phyloP scores from a whole-genome alignment of 768 basidiomycete genomes.

The Boletus sensibilis region DNA sequence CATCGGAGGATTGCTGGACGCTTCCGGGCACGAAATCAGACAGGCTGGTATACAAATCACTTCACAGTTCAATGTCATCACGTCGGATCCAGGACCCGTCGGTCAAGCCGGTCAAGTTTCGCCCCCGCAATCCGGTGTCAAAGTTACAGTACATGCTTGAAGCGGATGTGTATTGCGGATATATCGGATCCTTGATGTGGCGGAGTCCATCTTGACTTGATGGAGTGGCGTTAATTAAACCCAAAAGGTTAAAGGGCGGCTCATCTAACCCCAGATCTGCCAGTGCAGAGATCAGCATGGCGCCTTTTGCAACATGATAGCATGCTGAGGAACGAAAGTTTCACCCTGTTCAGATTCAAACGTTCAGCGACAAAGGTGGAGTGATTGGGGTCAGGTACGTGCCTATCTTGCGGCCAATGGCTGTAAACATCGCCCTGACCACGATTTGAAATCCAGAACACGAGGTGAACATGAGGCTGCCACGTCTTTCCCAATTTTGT shows the following conservation, averaged over 20 bases:
- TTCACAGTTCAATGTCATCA: background rate
- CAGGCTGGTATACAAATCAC: background rate
- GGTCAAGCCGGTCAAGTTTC: background rate
- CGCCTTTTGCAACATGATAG: background rate
- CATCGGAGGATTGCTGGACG: background rate
- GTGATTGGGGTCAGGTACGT: background rate
- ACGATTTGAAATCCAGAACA: too few species aligned
- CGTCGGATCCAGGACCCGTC: background rate
- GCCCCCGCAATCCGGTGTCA: background rate
- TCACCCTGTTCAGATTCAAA: background rate
- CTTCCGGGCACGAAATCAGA: background rate
- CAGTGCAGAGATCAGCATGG: background rate
- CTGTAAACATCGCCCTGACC: too few species aligned
- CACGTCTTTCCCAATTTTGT: too few species aligned
- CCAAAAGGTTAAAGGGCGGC: slow-evolving; percentile 1
- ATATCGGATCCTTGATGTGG: too few species aligned
- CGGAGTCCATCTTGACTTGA: background rate
- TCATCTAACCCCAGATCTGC: too few species aligned
- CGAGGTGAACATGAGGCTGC: too few species aligned
- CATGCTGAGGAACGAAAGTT: background rate
- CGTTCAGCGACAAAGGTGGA: background rate
- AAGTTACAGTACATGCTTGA: background rate
- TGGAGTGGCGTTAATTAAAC: background rate
- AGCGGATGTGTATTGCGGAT: background rate
- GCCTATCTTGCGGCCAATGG: background rate